Evolutionary conservation across 2,329 filamentous ascomycete species (phyloP).

Genomic region (Sporothrix humicola): DNA sequence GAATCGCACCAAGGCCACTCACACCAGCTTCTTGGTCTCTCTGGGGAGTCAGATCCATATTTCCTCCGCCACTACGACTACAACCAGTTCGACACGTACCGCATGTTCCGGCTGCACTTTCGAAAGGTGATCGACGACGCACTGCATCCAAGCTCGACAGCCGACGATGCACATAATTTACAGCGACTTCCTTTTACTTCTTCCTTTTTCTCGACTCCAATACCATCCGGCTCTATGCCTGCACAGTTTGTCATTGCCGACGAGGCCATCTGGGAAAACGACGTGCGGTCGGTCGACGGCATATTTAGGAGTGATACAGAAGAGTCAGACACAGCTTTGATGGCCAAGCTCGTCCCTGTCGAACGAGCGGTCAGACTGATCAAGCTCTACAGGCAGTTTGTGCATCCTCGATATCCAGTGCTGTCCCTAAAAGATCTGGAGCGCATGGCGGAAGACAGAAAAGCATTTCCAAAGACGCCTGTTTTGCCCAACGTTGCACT

Average conservation of each 20-base stretch:
- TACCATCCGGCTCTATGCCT: constrained; percentile 35
- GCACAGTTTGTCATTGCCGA: constrained; percentile 39
- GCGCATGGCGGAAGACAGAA: constrained; percentile 22
- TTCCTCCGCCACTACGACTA: constrained; percentile 40
- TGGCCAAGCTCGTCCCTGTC: constrained; percentile 37
- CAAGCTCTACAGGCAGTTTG: constrained; percentile 37
- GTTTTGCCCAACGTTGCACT: constrained; percentile 4
- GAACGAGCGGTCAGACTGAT: constrained; percentile 37
- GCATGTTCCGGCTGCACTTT: constrained; percentile 41
- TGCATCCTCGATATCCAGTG: constrained; percentile 39
- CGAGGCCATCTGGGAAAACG: constrained; percentile 40
- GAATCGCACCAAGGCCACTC: constrained; percentile 39
- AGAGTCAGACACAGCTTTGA: constrained; percentile 35
- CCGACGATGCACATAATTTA: background rate
- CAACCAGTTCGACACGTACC: constrained; percentile 38
- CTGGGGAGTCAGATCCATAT: constrained; percentile 41
- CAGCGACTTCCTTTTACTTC: too few relatives aligned
- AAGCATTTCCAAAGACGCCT: background rate
- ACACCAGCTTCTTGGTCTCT: constrained; percentile 39
- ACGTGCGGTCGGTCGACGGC: constrained; percentile 36
- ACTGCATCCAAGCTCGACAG: background rate
- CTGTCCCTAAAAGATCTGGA: constrained; percentile 37
- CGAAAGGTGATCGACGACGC: constrained; percentile 38
- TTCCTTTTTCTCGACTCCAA: background rate
- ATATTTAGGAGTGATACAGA: constrained; percentile 36